phyloP scores from a whole-genome alignment of 1,284 basidiomycete species.

The Melanopsichium pennsylvanicum region DNA sequence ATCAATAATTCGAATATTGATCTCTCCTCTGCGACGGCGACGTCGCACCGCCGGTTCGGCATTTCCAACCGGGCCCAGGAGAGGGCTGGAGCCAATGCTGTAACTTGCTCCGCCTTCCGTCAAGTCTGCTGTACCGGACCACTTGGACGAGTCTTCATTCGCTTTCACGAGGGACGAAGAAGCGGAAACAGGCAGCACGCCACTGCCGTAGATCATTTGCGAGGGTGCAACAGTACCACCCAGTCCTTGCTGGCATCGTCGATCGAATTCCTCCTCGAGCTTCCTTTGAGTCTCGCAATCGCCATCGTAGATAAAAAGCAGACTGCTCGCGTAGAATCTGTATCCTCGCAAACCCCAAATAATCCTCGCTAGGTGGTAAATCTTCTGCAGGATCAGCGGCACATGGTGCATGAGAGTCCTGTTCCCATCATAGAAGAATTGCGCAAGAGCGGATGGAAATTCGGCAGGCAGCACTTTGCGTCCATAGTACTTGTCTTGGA shows the following conservation, averaged over 20 bases:
- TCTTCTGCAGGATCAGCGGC: slow-evolving; percentile 85
- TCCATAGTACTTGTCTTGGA: slow-evolving; percentile 96
- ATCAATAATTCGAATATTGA: slow-evolving; percentile 95
- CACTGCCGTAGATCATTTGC: slow-evolving; percentile 16
- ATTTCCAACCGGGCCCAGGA: slow-evolving; percentile 26
- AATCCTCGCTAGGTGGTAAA: slow-evolving; percentile 92
- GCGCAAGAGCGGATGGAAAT: slow-evolving; percentile 80
- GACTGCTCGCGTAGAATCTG: slow-evolving; percentile 95
- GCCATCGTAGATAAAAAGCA: slow-evolving; percentile 97
- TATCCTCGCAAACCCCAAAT: slow-evolving; percentile 86
- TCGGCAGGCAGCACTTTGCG: slow-evolving; percentile 85
- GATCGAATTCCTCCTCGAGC: slow-evolving; percentile 62
- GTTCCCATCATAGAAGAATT: slow-evolving; percentile 86
- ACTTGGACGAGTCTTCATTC: slow-evolving; percentile 2
- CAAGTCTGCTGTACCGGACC: slow-evolving; percentile 4
- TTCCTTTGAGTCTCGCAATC: slow-evolving; percentile 82
- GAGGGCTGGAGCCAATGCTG: slow-evolving; percentile 42
- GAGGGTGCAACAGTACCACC: slow-evolving; percentile 40
- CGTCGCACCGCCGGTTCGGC: slow-evolving; percentile 16
- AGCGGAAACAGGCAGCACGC: background rate
- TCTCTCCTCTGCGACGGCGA: slow-evolving; percentile 75
- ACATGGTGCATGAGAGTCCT: slow-evolving; percentile 88
- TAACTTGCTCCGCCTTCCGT: slow-evolving; percentile 38
- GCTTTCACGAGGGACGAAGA: slow-evolving; percentile 5
- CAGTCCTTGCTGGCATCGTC: slow-evolving; percentile 23